Base-by-base conservation (phyloP, 2,329 filamentous ascomycete genomes). In the Hypoxylon sp. region DNA sequence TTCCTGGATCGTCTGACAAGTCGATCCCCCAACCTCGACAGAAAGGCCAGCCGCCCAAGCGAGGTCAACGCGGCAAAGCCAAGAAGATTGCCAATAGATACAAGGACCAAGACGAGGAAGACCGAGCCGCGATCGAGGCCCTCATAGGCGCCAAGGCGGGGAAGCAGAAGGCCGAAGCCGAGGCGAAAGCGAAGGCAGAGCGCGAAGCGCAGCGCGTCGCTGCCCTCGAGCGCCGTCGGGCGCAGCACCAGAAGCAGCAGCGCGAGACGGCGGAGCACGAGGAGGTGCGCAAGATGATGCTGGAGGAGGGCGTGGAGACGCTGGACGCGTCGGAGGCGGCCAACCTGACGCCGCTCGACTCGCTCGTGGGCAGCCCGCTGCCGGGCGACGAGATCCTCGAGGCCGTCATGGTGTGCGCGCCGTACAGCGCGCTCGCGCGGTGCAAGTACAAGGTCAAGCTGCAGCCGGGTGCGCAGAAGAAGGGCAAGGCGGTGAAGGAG, bases 401-500 rank as follows among this genome's bases (percentile, higher is more conserved):
- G 66, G 81, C 79, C 0, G 77, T 89, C 1, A 83, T 85, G 1
- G 76, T 89, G 2, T 89, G 87, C 67, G 87, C 83, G 3, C 87
- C 87, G 2, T 89, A 86, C 81, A 77, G 75, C 20, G 86, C 87
- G 1, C 75, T 89, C 64, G 80, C 76, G 2, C 85, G 84, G 53
- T 90, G 89, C 76, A 97, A 97, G 76, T 98, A 97, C 80, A 96
- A 96, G 75, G 91, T 88, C 50, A 99, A 99, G 79, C 75, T 99
- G 67, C 95, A 98, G 75, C 95, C 95, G 0, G 95, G 95, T 0
- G 77, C 87, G 0, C 83, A 88, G 63, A 99, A 98, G 81, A 97
- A 97, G 78, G 94, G 95, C 8, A 98, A 97, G 73, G 93, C 92
- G 0, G 87, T 97, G 43, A 91, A 91, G 72, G 94, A 98, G 75